A percentile compares a stretch with the other conserved stretches of the same genome.
These are phyloP conservation scores for Fagopyrum tataricum DNA, from an alignment of 148 eudicot species.

Conservation along the genomic window DNA sequence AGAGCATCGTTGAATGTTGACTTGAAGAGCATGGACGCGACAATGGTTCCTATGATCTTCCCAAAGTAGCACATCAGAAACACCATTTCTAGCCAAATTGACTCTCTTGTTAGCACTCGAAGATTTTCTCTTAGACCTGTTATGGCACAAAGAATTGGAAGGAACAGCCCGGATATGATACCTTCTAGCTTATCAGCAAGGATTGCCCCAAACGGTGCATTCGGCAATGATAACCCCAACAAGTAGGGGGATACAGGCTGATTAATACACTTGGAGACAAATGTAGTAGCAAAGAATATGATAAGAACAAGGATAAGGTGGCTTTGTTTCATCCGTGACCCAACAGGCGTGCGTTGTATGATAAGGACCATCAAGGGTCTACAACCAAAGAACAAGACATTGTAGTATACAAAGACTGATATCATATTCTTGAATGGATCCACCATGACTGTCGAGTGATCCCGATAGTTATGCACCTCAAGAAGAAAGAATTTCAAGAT, in stretches of 20 bases:
- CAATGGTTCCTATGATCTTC: constrained; percentile 24
- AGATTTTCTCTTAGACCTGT: constrained; percentile 23
- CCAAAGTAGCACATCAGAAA: constrained; percentile 23
- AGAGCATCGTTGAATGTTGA: constrained; percentile 25
- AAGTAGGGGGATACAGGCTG: constrained; percentile 27
- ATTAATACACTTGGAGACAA: constrained; percentile 23
- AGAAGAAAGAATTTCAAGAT: neutral
- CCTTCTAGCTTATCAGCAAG: constrained; percentile 29
- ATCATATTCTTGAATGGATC: neutral
- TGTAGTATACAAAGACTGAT: constrained; percentile 14
- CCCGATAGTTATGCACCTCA: neutral
- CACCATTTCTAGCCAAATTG: constrained; percentile 27
- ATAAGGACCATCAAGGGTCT: constrained; percentile 29
- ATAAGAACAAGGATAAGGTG: constrained; percentile 22
- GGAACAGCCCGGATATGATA: constrained; percentile 20
- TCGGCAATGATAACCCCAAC: constrained; percentile 31
- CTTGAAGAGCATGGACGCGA: constrained; percentile 19
- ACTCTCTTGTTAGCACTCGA: neutral
- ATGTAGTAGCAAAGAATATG: constrained; percentile 21
- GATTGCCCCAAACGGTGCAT: constrained; percentile 32
- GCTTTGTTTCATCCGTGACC: constrained; percentile 20
- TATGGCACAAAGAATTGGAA: constrained; percentile 28
- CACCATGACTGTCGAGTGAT: neutral
- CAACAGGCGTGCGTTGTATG: constrained; percentile 21
- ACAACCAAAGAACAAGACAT: constrained; percentile 17